phyloP scores from a whole-genome alignment of 2,329 filamentous ascomycete species.

The Lachnellula hyalina region DNA sequence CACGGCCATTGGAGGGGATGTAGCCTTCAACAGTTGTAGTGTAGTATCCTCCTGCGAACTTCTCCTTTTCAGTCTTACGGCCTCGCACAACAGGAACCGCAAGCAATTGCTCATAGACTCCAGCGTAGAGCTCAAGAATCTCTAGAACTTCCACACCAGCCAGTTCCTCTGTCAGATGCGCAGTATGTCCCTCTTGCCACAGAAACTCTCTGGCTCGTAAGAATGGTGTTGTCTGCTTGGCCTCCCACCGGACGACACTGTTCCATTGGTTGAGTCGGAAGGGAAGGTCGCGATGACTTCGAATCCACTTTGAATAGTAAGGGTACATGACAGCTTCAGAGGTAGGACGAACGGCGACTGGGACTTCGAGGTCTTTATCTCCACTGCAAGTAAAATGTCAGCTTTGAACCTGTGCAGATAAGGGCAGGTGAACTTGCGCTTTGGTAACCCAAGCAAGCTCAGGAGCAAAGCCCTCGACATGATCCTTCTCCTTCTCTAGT shows the following conservation, averaged over 20 bases:
- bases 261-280: slow-evolving; percentile 98
- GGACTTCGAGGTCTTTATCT: slow-evolving; percentile 84
- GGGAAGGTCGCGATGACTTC: slow-evolving; percentile 90
- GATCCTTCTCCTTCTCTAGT: slow-evolving; percentile 74
- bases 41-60: slow-evolving; percentile 94
- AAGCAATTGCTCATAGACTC: slow-evolving; percentile 87
- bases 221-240: slow-evolving; percentile 86
- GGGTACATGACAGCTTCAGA: slow-evolving; percentile 86
- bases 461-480: slow-evolving; percentile 97
- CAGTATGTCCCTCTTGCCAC: slow-evolving; percentile 85
- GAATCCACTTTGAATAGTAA: slow-evolving; percentile 96
- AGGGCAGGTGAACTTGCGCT: slow-evolving; percentile 47
- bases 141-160: slow-evolving; percentile 83
- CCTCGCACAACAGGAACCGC: slow-evolving; percentile 94
- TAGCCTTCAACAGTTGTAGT: slow-evolving; percentile 97
- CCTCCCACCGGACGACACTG: slow-evolving; percentile 89
- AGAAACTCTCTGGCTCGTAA: slow-evolving; percentile 90
- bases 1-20: slow-evolving; percentile 89
- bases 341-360: slow-evolving; percentile 62
- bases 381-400: slow-evolving; percentile 50
- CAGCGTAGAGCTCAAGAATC: slow-evolving; percentile 89
- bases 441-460: slow-evolving; percentile 87
- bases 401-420: slow-evolving; percentile 10
- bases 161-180: slow-evolving; percentile 77
- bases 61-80: slow-evolving; percentile 93